Conservation (phyloP, 2,329 filamentous ascomycete genomes). For the Davidsoniella australis region DNA sequence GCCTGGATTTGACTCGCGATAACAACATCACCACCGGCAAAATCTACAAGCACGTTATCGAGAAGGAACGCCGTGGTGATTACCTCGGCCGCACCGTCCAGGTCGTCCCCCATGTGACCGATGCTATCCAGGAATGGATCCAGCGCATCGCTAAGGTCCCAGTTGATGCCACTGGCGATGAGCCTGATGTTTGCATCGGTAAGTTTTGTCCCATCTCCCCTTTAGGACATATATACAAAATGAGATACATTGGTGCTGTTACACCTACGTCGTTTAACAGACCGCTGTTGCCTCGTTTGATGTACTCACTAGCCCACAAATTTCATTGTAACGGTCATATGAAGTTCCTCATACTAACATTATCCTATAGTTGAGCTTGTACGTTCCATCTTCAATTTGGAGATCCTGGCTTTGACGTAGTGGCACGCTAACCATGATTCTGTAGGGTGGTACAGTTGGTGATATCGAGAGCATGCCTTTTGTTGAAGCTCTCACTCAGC, state of each 20-base stretch:
- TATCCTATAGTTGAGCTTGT: constrained; percentile 16
- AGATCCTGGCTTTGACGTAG: neutral
- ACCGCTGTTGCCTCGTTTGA: too few species aligned
- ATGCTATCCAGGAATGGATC: constrained; percentile 87
- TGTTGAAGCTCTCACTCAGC: constrained; percentile 68
- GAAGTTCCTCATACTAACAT: constrained; percentile 13
- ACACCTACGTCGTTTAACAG: too few species aligned
- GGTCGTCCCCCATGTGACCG: constrained; percentile 81
- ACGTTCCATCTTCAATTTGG: neutral
- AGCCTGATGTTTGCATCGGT: constrained; percentile 85
- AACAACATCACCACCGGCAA: constrained; percentile 98
- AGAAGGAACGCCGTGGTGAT: constrained; percentile 47
- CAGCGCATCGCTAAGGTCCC: constrained; percentile 69
- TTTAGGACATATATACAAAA: neutral
- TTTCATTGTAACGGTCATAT: neutral
- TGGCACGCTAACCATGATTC: neutral
- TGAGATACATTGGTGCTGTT: too few species aligned
- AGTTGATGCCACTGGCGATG: constrained; percentile 65
- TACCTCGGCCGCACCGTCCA: constrained; percentile 84
- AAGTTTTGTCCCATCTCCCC: constrained; percentile 22
- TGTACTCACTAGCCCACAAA: too few species aligned
- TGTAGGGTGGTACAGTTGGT: constrained; percentile 43
- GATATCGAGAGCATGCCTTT: constrained; percentile 83
- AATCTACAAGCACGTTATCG: constrained; percentile 79
- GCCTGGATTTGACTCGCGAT: constrained; percentile 63